Percentiles rank a stretch among this genome's conserved stretches.
Evolutionary conservation across 768 basidiomycete genomes (phyloP).

Genomic region (Agrocybe praecox): DNA sequence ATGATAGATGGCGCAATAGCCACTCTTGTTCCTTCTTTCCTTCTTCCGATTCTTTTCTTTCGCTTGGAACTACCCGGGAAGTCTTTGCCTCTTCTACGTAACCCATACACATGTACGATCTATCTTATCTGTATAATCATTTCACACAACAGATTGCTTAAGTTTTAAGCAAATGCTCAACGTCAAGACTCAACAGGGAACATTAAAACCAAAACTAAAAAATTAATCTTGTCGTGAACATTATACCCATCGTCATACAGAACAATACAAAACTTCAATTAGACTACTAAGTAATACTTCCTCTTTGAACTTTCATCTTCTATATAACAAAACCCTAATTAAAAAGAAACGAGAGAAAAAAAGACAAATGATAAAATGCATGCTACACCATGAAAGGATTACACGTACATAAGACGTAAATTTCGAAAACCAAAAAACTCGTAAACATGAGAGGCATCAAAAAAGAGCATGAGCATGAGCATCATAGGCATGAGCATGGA

Average conservation of each 20-base stretch:
- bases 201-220: too few relatives aligned
- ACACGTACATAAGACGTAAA: not conserved
- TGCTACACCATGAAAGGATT: not conserved
- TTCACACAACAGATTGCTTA: not conserved
- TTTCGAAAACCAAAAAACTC: not conserved
- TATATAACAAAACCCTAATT: not conserved
- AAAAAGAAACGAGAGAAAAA: not conserved
- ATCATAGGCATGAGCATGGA: not conserved
- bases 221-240: not conserved
- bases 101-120: not conserved
- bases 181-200: too few relatives aligned
- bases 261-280: not conserved
- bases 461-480: not conserved
- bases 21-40: not conserved
- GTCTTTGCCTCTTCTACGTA: not conserved
- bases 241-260: not conserved
- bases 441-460: not conserved
- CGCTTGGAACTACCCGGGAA: not conserved
- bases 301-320: too few relatives aligned
- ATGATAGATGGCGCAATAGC: constrained; percentile 27
- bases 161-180: too few relatives aligned
- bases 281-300: not conserved
- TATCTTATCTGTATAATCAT: not conserved
- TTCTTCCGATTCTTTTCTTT: not conserved
- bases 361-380: too few relatives aligned